phyloP scores from a whole-genome alignment of 179 eudicot species.

The Beta macrorhiza region DNA sequence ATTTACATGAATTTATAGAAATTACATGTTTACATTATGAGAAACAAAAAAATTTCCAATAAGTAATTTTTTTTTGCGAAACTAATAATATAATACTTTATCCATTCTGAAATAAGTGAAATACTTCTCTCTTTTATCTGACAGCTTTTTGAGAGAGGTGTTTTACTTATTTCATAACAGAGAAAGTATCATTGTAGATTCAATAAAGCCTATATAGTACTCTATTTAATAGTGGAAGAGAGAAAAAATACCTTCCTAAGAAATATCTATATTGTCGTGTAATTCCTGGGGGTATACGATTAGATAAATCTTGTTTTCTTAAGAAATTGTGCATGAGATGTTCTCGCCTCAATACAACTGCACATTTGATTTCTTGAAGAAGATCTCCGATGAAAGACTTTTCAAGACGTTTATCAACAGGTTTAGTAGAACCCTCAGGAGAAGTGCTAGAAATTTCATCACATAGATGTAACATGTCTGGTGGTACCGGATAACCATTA shows the following conservation, averaged over 20 bases:
- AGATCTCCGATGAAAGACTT: constrained; percentile 63
- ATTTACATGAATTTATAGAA: too few species aligned
- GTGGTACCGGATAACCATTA: constrained; percentile 86
- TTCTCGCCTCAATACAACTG: constrained; percentile 46
- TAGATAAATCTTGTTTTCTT: constrained; percentile 52
- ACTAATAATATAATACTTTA: too few species aligned
- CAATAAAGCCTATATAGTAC: too few species aligned
- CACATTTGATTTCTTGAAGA: constrained; percentile 51
- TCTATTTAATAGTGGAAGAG: background rate
- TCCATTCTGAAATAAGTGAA: too few species aligned
- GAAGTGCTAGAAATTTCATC: constrained; percentile 46
- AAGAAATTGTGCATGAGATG: constrained; percentile 43
- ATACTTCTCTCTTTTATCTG: too few species aligned
- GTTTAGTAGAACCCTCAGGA: constrained; percentile 40
- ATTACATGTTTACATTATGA: too few species aligned
- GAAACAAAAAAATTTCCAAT: too few species aligned
- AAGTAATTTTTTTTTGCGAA: too few species aligned
- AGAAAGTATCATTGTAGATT: too few species aligned
- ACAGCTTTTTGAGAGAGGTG: too few species aligned
- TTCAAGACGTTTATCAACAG: constrained; percentile 29
- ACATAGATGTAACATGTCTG: constrained; percentile 76
- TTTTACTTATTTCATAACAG: too few species aligned
- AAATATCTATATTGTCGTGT: constrained; percentile 77
- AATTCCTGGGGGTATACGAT: constrained; percentile 65
- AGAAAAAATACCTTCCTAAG: constrained; percentile 67